These are phyloP conservation scores for Oryza nivara DNA, from an alignment of 176 grass and related monocot genomes.

Conservation along the genomic window DNA sequence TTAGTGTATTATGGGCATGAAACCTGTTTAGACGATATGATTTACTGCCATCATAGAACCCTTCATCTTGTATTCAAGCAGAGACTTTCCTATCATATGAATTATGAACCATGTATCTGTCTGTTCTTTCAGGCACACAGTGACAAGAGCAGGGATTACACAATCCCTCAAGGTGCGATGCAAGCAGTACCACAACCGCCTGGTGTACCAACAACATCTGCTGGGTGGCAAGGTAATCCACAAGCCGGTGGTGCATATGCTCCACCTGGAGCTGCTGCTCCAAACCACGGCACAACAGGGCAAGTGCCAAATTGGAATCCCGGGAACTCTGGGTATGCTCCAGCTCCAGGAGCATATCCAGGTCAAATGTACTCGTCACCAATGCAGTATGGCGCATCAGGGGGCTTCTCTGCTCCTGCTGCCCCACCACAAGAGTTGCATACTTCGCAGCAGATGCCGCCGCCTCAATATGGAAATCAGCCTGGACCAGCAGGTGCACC, in stretches of 20 bases:
- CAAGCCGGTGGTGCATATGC: slow-evolving; percentile 52
- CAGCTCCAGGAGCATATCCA: slow-evolving; percentile 55
- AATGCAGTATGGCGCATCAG: slow-evolving; percentile 32
- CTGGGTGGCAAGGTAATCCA: slow-evolving; percentile 61
- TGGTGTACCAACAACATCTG: slow-evolving; percentile 40
- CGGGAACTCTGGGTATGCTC: slow-evolving; percentile 45
- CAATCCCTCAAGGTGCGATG: slow-evolving; percentile 56
- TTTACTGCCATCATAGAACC: not conserved
- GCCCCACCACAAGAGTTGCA: slow-evolving; percentile 37
- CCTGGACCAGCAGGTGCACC: slow-evolving; percentile 50
- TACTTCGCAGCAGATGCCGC: slow-evolving; percentile 55
- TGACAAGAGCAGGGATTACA: slow-evolving; percentile 99
- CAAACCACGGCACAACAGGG: slow-evolving; percentile 31
- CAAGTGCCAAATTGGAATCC: slow-evolving; percentile 61
- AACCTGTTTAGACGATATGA: slow-evolving; percentile 23
- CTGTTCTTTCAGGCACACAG: slow-evolving; percentile 68
- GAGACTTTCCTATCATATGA: slow-evolving; percentile 2
- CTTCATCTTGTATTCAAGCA: not conserved
- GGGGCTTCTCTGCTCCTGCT: slow-evolving; percentile 34
- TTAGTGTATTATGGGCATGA: slow-evolving; percentile 36
- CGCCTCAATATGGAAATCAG: slow-evolving; percentile 46
- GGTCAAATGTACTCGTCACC: slow-evolving; percentile 57
- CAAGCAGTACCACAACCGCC: slow-evolving; percentile 51
- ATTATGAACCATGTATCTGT: slow-evolving; percentile 20
- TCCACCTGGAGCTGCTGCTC: slow-evolving; percentile 37